Evolutionary conservation across 2,329 filamentous ascomycete species (phyloP), one percentile per base, ranked within the genome.

Genomic region (Berkeleyomyces rouxiae): DNA sequence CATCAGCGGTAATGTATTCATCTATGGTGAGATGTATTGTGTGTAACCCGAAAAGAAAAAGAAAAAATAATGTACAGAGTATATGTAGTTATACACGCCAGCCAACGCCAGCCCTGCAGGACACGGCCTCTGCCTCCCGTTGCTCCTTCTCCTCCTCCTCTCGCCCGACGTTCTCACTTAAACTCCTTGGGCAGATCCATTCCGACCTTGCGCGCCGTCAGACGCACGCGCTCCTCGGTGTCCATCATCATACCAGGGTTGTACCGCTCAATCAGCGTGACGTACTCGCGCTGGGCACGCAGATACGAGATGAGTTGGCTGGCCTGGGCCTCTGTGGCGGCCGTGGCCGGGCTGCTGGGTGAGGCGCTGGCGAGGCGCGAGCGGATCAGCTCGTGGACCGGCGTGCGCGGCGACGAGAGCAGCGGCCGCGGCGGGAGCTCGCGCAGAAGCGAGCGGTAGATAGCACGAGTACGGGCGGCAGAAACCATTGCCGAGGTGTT

Each of bases 241-340:
- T 87, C 83, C 86, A 96, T 88, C 67, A 83, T 82, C 83, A 95
- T 89, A 16, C 91, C 90, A 0, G 90, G 90, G 73, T 97, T 97
- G 75, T 99, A 97, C 68, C 91, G 81, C 74, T 96, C 91, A 44
- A 97, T 73, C 51, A 97, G 76, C 13, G 83, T 85, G 36, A 83
- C 81, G 72, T 97, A 96, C 71, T 82, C 82, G 61, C 91, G 79
- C 77, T 99, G 93, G n/a, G 91, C 86, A 68, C 83, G 82, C 23
- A 93, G 79, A 71, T 96, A 97, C 63, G 83, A 80, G 36, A 90
- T 74, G 67, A 90, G 83, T 73, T 97, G 90, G 66, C 68, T 66
- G 43, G 66, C 65, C 36, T 65, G 59, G 44, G 67, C 66, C 36
- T 64, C 59, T 67, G 58, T 66, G 33, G 69, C 65, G 31, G 70